Evolutionary conservation across 176 grass and related monocot genomes (phyloP).

Genomic region (Poa annua): DNA sequence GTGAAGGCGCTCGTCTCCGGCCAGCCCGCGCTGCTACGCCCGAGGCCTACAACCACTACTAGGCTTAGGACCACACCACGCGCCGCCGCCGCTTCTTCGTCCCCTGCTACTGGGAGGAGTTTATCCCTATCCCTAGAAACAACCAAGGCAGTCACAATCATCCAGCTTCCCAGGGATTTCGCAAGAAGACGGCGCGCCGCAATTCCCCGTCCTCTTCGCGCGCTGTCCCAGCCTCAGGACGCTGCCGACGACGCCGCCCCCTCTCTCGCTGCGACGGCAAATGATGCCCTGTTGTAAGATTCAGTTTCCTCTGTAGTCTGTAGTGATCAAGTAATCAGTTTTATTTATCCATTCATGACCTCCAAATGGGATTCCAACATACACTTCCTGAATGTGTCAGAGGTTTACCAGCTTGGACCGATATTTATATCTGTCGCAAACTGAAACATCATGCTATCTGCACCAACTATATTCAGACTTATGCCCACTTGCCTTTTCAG

Average conservation of each 20-base stretch:
- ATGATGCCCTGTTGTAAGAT: slow-evolving; percentile 11
- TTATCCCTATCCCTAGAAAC: not conserved
- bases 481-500: not conserved
- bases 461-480: not conserved
- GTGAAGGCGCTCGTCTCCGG: slow-evolving; percentile 16
- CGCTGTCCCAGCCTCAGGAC: slow-evolving; percentile 36
- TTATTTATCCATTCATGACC: not conserved
- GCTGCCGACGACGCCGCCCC: not conserved
- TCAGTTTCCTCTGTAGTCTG: not conserved
- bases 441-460: not conserved
- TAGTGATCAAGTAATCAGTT: not conserved
- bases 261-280: not conserved
- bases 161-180: not conserved
- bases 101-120: not conserved
- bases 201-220: not conserved
- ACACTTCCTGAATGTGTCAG: not conserved
- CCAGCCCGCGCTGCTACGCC: slow-evolving; percentile 10
- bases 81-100: not conserved
- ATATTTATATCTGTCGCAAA: not conserved
- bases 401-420: not conserved
- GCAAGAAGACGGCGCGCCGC: slow-evolving; percentile 46
- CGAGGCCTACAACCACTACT: not conserved
- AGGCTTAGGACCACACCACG: not conserved
- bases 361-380: not conserved
- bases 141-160: not conserved